Conservation (phyloP, 495 filamentous ascomycete species). For the Aspergillus ellipticus region DNA sequence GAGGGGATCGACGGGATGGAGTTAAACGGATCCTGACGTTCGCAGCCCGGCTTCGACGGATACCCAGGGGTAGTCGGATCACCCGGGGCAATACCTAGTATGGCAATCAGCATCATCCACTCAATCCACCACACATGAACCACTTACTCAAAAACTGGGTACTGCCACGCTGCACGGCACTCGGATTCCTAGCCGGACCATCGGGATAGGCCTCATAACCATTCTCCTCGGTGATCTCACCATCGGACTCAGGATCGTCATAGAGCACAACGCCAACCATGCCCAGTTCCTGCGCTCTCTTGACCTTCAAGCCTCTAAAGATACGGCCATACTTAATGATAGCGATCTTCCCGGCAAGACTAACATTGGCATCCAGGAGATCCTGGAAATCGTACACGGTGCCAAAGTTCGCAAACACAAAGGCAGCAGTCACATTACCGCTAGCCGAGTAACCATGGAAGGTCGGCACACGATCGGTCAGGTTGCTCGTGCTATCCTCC, state of each 20-base stretch:
- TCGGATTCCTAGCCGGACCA: slow-evolving; percentile 83
- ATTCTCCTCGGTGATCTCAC: slow-evolving; percentile 72
- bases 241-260: slow-evolving; percentile 87
- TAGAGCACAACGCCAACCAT: slow-evolving; percentile 87
- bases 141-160: slow-evolving; percentile 70
- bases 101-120: neutral
- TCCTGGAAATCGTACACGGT: slow-evolving; percentile 83
- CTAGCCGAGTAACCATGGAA: slow-evolving; percentile 94
- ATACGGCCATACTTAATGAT: slow-evolving; percentile 81
- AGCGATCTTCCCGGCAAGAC: slow-evolving; percentile 78
- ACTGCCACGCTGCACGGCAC: slow-evolving; percentile 90
- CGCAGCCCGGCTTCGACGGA: slow-evolving; percentile 83
- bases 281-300: slow-evolving; percentile 86
- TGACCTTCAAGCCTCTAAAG: slow-evolving; percentile 90
- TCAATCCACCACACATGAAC: slow-evolving; percentile 1
- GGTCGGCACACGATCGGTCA: slow-evolving; percentile 75
- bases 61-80: slow-evolving; percentile 90
- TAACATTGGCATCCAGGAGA: slow-evolving; percentile 69
- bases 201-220: slow-evolving; percentile 78
- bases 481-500: slow-evolving; percentile 72
- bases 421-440: slow-evolving; percentile 82
- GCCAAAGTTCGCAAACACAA: slow-evolving; percentile 87
- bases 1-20: slow-evolving; percentile 85
- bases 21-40: slow-evolving; percentile 64
- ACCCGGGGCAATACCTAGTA: slow-evolving; percentile 59